These are phyloP conservation scores for Aspergillus aculeatinus DNA, from an alignment of 2,329 filamentous ascomycete species.

Conservation along the genomic window DNA sequence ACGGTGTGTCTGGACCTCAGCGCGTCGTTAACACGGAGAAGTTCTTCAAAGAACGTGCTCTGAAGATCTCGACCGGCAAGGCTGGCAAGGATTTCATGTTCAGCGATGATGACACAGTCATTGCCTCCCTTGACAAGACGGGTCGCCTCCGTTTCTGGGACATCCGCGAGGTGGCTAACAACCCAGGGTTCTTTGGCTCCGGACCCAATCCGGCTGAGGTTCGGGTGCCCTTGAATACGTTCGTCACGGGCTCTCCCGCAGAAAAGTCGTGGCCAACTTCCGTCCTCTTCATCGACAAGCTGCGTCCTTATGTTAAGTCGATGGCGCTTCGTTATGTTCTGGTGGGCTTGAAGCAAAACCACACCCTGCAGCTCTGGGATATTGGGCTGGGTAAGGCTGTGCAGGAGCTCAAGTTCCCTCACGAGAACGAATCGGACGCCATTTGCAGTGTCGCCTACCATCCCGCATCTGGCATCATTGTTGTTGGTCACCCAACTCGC, in stretches of 20 bases:
- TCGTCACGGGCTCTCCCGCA: slow-evolving; percentile 79
- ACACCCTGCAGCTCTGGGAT: slow-evolving; percentile 98
- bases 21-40: slow-evolving; percentile 78
- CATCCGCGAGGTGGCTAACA: slow-evolving; percentile 70
- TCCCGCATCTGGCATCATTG: slow-evolving; percentile 84
- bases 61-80: slow-evolving; percentile 96
- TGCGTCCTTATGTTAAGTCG: slow-evolving; percentile 86
- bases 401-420: slow-evolving; percentile 93
- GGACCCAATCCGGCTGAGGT: slow-evolving; percentile 65
- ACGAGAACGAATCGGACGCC: slow-evolving; percentile 94
- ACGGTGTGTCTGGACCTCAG: slow-evolving; percentile 51
- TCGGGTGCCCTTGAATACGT: slow-evolving; percentile 79
- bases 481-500: slow-evolving; percentile 91
- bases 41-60: slow-evolving; percentile 78
- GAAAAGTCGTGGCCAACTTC: slow-evolving; percentile 98
- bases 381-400: slow-evolving; percentile 91
- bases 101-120: slow-evolving; percentile 91
- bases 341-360: slow-evolving; percentile 98
- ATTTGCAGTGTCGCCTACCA: slow-evolving; percentile 97
- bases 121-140: slow-evolving; percentile 95
- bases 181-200: slow-evolving; percentile 43
- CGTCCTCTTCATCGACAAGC: slow-evolving; percentile 92
- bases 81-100: slow-evolving; percentile 98
- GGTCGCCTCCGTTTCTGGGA: slow-evolving; percentile 98
- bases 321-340: slow-evolving; percentile 92